These are phyloP conservation scores for Lepidium didymum DNA, from an alignment of 345 rosid species.

Conservation along the genomic window DNA sequence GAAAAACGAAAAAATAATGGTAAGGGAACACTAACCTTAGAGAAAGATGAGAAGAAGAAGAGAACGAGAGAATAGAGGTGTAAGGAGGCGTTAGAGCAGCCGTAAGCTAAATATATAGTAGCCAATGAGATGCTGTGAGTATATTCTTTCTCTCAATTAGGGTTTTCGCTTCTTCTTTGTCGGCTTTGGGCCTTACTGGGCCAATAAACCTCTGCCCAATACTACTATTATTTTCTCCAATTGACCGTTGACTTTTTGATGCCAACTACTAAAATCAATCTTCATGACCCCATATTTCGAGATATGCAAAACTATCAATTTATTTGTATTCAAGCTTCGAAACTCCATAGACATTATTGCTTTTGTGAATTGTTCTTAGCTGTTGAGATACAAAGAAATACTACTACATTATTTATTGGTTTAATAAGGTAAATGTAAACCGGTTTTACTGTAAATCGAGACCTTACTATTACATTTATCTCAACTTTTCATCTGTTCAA, in stretches of 20 bases:
- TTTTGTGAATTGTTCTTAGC: neutral
- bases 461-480: neutral
- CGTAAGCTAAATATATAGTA: neutral
- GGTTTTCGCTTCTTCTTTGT: neutral
- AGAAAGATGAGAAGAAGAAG: neutral
- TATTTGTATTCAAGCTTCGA: neutral
- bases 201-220: neutral
- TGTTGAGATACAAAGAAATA: neutral
- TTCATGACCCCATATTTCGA: neutral
- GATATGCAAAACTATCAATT: neutral
- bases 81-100: neutral
- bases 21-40: neutral
- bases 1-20: neutral
- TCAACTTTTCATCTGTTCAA: neutral
- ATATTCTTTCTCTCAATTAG: neutral
- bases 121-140: neutral
- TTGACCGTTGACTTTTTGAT: no score
- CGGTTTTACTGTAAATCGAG: neutral
- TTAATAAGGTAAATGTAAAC: neutral
- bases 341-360: neutral
- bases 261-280: neutral
- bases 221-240: no score
- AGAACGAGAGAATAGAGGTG: constrained; percentile 1
- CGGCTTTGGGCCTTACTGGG: neutral
- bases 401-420: neutral